These are phyloP conservation scores for Wickerhamomyces xylosicus DNA, from an alignment of 805 yeast species.

Conservation along the genomic window DNA sequence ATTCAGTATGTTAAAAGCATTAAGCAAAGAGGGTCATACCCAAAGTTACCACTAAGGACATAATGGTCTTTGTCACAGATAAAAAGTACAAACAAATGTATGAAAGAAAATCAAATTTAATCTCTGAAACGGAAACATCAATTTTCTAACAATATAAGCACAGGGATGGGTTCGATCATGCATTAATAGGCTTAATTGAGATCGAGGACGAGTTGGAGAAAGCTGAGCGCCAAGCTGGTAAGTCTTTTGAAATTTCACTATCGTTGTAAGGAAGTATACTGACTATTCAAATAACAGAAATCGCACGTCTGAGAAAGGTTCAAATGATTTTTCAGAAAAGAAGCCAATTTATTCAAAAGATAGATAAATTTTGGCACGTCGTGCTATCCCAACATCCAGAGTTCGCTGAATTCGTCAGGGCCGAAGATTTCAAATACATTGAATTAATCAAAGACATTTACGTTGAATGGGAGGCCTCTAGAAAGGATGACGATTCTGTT, in stretches of 20 bases:
- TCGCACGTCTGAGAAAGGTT: constrained; percentile 40
- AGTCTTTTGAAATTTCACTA: constrained; percentile 2
- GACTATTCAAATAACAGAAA: constrained; percentile 18
- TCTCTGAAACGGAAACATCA: too few relatives aligned
- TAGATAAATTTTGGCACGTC: constrained; percentile 82
- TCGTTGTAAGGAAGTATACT: neutral
- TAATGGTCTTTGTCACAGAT: too few relatives aligned
- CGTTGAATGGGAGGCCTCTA: constrained; percentile 38
- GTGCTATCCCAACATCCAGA: constrained; percentile 79
- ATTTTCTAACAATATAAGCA: neutral
- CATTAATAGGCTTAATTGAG: constrained; percentile 39
- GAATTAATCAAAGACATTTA: constrained; percentile 57
- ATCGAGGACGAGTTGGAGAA: constrained; percentile 48
- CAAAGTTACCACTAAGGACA: too few relatives aligned
- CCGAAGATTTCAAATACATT: constrained; percentile 67
- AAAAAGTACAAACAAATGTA: too few relatives aligned
- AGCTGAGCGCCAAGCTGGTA: constrained; percentile 49
- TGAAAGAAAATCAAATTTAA: too few relatives aligned
- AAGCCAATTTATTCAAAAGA: constrained; percentile 35
- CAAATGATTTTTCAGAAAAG: constrained; percentile 50
- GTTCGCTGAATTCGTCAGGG: constrained; percentile 67
- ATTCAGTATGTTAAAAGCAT: too few relatives aligned
- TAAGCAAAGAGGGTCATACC: too few relatives aligned
- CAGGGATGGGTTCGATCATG: constrained; percentile 19
- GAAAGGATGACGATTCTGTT: constrained; percentile 19